Percentiles rank a stretch among this genome's conserved stretches.
These are phyloP conservation scores for Tirmania nivea DNA, from an alignment of 495 filamentous ascomycete genomes.

Conservation along the genomic window DNA sequence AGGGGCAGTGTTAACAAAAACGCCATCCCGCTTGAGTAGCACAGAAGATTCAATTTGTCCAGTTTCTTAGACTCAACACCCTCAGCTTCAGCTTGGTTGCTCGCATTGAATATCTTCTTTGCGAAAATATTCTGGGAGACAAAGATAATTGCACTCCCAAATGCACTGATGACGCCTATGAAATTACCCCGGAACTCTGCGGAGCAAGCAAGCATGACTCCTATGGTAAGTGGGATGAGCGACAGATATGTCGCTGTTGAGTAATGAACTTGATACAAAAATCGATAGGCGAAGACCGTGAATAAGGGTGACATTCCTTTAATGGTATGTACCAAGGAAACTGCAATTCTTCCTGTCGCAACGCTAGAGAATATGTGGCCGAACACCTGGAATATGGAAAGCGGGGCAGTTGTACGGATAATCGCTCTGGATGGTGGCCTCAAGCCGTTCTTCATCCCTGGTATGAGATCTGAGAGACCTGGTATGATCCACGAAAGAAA, in stretches of 20 bases:
- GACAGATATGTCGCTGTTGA: constrained; percentile 76
- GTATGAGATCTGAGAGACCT: constrained; percentile 27
- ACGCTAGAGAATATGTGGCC: constrained; percentile 87
- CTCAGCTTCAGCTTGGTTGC: constrained; percentile 55
- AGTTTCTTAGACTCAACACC: constrained; percentile 43
- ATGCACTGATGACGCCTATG: constrained; percentile 67
- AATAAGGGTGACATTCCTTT: constrained; percentile 96
- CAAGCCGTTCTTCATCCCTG: constrained; percentile 63
- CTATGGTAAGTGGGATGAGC: constrained; percentile 71
- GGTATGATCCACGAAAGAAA: constrained; percentile 44
- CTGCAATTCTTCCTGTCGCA: constrained; percentile 81
- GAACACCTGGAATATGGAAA: constrained; percentile 79
- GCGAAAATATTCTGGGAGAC: constrained; percentile 98
- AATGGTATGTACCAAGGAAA: constrained; percentile 94
- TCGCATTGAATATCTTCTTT: constrained; percentile 96
- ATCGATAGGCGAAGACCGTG: constrained; percentile 79
- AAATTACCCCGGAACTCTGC: constrained; percentile 72
- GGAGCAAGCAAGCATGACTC: constrained; percentile 88
- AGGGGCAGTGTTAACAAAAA: constrained; percentile 80
- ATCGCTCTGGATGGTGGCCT: constrained; percentile 62
- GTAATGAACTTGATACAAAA: constrained; percentile 74
- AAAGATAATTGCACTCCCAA: constrained; percentile 75
- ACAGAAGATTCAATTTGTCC: constrained; percentile 91
- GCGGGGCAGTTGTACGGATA: constrained; percentile 64
- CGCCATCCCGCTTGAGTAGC: constrained; percentile 81